Conservation (phyloP, 2,329 filamentous ascomycete species). For the Aspergillus uvarum region DNA sequence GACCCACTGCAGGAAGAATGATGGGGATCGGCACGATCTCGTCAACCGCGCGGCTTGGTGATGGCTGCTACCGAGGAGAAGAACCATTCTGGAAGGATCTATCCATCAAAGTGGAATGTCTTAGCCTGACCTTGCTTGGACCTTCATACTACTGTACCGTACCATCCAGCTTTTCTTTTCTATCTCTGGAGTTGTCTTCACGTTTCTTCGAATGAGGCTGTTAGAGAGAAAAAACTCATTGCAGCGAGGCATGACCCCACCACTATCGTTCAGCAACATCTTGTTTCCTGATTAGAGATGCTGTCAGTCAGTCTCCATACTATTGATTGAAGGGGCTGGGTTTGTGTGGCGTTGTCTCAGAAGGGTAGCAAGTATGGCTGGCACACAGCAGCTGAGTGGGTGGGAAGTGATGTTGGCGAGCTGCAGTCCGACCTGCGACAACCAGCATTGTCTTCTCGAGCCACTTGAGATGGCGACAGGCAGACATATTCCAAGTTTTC, state of each 20-base stretch:
- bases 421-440: not conserved
- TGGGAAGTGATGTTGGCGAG: not conserved
- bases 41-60: slow-evolving; percentile 9
- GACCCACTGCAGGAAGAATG: slow-evolving; percentile 18
- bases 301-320: too few species aligned
- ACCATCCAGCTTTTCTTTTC: too few species aligned
- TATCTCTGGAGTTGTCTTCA: too few species aligned
- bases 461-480: slow-evolving; percentile 1
- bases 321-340: not conserved
- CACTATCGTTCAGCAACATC: too few species aligned
- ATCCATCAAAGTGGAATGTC: not conserved
- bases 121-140: not conserved
- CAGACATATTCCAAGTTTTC: slow-evolving; percentile 2
- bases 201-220: too few species aligned
- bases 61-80: not conserved
- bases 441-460: not conserved
- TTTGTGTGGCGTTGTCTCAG: not conserved
- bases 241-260: too few species aligned
- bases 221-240: too few species aligned
- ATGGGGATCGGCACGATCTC: slow-evolving; percentile 15
- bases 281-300: too few species aligned
- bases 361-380: not conserved
- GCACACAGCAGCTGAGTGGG: not conserved
- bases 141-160: not conserved
- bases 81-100: not conserved